Percentiles rank a stretch among this genome's conserved stretches.
These are phyloP conservation scores for Colletotrichum sp. DNA, from an alignment of 2,329 filamentous ascomycete species.

Conservation along the genomic window DNA sequence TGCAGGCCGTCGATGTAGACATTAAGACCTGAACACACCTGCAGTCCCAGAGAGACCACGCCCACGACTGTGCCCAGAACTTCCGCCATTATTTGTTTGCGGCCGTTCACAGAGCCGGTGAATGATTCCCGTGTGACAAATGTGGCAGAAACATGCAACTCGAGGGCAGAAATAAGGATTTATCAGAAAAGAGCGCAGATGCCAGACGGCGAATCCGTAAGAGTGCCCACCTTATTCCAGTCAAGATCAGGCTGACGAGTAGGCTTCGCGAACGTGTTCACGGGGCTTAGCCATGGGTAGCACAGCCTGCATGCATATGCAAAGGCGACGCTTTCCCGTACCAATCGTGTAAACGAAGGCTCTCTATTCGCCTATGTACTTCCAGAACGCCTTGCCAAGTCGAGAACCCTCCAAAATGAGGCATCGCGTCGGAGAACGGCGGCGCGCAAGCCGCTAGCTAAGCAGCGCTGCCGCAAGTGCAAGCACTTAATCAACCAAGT, in stretches of 20 bases:
- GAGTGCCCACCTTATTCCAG: neutral
- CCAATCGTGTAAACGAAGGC: neutral
- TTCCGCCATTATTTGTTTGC: neutral
- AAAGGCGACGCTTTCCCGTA: neutral
- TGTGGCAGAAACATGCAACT: neutral
- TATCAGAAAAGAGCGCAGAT: neutral
- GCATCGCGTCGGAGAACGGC: neutral
- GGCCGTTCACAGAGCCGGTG: neutral
- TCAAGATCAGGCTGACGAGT: neutral
- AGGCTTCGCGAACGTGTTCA: neutral
- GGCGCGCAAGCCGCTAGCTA: neutral
- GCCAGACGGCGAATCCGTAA: neutral
- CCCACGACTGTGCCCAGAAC: neutral
- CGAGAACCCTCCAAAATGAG: neutral
- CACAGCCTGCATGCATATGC: neutral
- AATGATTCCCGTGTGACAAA: rapidly evolving
- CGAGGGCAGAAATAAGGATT: neutral
- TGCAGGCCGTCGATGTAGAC: neutral
- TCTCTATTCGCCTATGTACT: neutral
- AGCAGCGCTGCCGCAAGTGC: neutral
- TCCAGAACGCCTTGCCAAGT: neutral
- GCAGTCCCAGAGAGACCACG: neutral
- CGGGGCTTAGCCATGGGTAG: neutral
- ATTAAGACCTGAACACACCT: neutral
- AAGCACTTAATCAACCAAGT: neutral